These are phyloP conservation scores for Blastomyces emzantsi DNA, from an alignment of 2,329 filamentous ascomycete genomes.

Conservation along the genomic window DNA sequence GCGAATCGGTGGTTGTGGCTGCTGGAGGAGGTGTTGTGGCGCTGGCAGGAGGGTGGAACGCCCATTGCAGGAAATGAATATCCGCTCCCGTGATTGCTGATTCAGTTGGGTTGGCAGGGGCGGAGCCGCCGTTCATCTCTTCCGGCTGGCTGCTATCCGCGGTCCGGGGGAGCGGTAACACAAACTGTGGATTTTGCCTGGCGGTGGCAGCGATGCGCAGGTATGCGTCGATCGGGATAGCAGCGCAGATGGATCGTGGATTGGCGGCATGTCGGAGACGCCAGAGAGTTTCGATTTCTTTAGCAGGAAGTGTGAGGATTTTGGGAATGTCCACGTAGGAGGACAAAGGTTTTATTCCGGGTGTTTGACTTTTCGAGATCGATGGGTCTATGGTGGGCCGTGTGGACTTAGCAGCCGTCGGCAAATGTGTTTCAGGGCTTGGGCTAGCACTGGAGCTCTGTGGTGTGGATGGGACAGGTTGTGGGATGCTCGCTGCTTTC, in stretches of 20 bases:
- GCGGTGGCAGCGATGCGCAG: conserved; percentile 61
- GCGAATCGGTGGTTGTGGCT: conserved; percentile 18
- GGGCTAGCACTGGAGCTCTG: conserved; percentile 10
- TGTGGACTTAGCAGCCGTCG: conserved; percentile 28
- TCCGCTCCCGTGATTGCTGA: conserved; percentile 49
- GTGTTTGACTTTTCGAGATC: conserved; percentile 28
- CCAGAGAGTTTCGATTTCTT: conserved; percentile 85
- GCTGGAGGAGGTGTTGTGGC: conserved; percentile 22
- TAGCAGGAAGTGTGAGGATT: conserved; percentile 58
- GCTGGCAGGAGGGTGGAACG: conserved; percentile 61
- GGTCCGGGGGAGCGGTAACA: conserved; percentile 64
- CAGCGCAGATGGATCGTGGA: conserved; percentile 70
- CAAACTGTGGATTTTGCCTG: conserved; percentile 71
- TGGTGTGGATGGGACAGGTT: conserved; percentile 10
- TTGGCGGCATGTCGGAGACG: conserved; percentile 72
- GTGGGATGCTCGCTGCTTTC: conserved; percentile 37
- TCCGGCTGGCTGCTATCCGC: conserved; percentile 17
- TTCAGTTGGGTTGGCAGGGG: conserved; percentile 18
- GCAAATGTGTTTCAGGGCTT: conserved; percentile 20
- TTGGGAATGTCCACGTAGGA: conserved; percentile 75
- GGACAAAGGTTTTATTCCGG: conserved; percentile 54
- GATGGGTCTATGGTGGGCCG: conserved; percentile 17
- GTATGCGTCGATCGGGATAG: conserved; percentile 67
- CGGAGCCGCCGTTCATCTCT: conserved; percentile 21
- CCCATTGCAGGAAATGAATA: conserved; percentile 96